phyloP scores from a whole-genome alignment of 2,329 filamentous ascomycete genomes.

The Clarireedia sp. region DNA sequence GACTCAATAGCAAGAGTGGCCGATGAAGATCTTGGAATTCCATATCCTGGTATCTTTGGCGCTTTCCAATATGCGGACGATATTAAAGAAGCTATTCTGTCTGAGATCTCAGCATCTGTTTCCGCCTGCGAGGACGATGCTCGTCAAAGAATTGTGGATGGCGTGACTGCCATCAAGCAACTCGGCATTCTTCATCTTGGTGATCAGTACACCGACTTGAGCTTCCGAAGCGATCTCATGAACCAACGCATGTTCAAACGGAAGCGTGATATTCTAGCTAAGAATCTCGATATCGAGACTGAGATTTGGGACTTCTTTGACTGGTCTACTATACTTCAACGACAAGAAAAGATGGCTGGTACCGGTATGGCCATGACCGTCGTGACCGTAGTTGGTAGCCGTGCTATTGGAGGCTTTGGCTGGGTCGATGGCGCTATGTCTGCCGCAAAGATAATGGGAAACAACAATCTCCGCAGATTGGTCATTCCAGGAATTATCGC shows the following conservation, averaged over 20 bases:
- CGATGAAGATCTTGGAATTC: conserved; percentile 69
- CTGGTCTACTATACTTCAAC: conserved; percentile 69
- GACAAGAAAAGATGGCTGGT: conserved; percentile 89
- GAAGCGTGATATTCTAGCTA: conserved; percentile 70
- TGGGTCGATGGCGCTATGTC: conserved; percentile 86
- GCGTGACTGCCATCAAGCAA: conserved; percentile 82
- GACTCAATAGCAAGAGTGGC: conserved; percentile 70
- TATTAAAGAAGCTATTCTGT: conserved; percentile 83
- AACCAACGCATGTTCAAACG: conserved; percentile 57
- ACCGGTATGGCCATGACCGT: conserved; percentile 93
- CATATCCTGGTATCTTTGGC: conserved; percentile 76
- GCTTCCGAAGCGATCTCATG: conserved; percentile 84
- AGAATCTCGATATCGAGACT: conserved; percentile 79
- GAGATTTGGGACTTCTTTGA: conserved; percentile 95
- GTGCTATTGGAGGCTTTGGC: conserved; percentile 72
- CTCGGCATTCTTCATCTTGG: conserved; percentile 84
- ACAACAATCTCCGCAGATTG: conserved; percentile 71
- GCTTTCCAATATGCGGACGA: conserved; percentile 92
- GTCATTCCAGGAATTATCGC: conserved; percentile 73
- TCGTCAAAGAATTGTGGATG: conserved; percentile 65
- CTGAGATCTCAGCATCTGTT: conserved; percentile 75
- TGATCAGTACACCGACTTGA: conserved; percentile 75
- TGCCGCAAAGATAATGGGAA: conserved; percentile 71
- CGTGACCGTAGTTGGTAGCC: conserved; percentile 73
- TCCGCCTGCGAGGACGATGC: conserved; percentile 76